Base-by-base conservation (phyloP, 2,329 filamentous ascomycete species). In the Pseudogymnoascus sp. region DNA sequence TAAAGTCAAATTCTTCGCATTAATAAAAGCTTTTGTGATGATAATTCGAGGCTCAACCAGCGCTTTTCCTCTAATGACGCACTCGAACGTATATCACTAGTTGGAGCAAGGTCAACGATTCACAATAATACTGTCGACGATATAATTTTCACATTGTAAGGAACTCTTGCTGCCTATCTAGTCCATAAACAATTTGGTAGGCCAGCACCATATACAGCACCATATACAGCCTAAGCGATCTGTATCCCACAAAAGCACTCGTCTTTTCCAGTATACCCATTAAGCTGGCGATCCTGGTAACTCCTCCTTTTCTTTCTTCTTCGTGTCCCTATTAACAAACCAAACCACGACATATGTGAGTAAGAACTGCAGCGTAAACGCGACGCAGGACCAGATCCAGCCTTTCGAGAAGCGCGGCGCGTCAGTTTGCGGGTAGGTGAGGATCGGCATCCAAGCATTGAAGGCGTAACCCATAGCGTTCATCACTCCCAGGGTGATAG, bases 381-480 rank as follows among this genome's bases (percentile, higher is more conserved):
- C 39, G n/a, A 41, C 39, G 6, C 39, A 41, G 39, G 39, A 41
- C 39, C 39, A 41, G 8, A 84, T 79, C 61, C 81, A 88, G 0
- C 86, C 86, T 69, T 87, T 88, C 0, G 75, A 77, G 64, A 88
- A 89, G 51, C 76, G 68, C 0, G 86, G 86, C 0, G 81, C 83
- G 64, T 88, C 84, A 0, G 85, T 78, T 70, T 86, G 83, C 74
- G 85, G 82, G 86, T 86, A 89, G 10, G 88, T 80, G 8, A 88
- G 71, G 34, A 88, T 78, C 6, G 88, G 88, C 45, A 90, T 72
- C 87, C 87, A 90, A 0, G 86, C 85, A 70, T 90, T 86, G 48
- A 90, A 75, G 1, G 89, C 85, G 66, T 90, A 89, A 0, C 86
- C 86, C 76, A 90, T 82, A 71, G 87, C 82, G 65, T 90, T 90